Percentiles rank a stretch among this genome's conserved stretches.
phyloP scores from a whole-genome alignment of 2,329 filamentous ascomycete species.

The Fusarium irregulare region DNA sequence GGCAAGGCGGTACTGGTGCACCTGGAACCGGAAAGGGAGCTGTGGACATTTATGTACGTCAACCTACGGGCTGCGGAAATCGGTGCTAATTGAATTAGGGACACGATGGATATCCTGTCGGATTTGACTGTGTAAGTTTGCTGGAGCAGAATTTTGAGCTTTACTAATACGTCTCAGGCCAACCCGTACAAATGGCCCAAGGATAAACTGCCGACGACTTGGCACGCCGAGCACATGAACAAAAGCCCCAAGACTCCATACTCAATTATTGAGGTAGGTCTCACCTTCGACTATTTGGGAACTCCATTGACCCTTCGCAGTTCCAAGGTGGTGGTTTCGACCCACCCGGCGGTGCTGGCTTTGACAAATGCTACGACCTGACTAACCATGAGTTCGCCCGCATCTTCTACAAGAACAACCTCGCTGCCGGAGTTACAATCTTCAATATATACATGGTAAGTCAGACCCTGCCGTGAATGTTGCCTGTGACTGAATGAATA shows the following conservation, averaged over 20 bases:
- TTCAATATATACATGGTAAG: conserved; percentile 81
- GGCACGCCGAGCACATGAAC: conserved; percentile 64
- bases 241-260: conserved; percentile 75
- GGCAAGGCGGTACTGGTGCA: conserved; percentile 68
- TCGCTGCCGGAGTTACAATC: conserved; percentile 73
- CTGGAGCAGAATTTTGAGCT: too few relatives aligned
- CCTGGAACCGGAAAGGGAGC: conserved; percentile 68
- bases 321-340: conserved; percentile 80
- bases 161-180: too few relatives aligned
- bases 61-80: too few relatives aligned
- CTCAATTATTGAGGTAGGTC: conserved; percentile 64
- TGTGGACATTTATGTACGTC: conserved; percentile 66
- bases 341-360: conserved; percentile 78
- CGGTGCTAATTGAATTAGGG: conserved; percentile 54
- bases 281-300: too few relatives aligned
- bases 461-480: too few relatives aligned
- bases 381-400: conserved; percentile 79
- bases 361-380: conserved; percentile 72
- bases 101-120: conserved; percentile 72
- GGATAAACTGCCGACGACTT: conserved; percentile 56
- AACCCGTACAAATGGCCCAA: conserved; percentile 60
- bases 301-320: too few relatives aligned
- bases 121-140: conserved; percentile 66
- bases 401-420: conserved; percentile 83
- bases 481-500: conserved; percentile 43